These are phyloP conservation scores for Botrytis galanthina DNA, from an alignment of 2,329 filamentous ascomycete species.

Conservation along the genomic window DNA sequence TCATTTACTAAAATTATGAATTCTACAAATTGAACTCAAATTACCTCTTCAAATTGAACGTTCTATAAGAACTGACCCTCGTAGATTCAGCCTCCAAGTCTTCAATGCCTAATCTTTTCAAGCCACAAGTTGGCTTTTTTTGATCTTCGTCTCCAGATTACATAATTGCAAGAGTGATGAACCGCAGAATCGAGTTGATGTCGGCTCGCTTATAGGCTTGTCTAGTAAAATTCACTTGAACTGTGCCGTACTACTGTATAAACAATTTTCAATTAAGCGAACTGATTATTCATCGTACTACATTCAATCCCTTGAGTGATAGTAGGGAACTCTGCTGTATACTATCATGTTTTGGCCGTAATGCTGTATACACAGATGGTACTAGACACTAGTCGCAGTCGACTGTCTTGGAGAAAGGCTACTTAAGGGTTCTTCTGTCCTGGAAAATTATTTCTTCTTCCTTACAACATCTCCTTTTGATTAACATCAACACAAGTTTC, in stretches of 20 bases:
- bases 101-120: not conserved
- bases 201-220: not conserved
- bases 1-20: no score
- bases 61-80: not conserved
- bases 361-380: not conserved
- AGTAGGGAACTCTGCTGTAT: not conserved
- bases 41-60: not conserved
- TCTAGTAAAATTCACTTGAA: not conserved
- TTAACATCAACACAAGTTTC: not conserved
- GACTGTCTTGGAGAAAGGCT: not conserved
- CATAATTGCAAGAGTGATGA: not conserved
- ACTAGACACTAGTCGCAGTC: not conserved
- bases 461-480: not conserved
- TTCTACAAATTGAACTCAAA: not conserved
- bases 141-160: not conserved
- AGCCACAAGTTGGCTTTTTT: not conserved
- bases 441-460: not conserved
- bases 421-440: not conserved
- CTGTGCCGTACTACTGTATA: not conserved
- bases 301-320: no score
- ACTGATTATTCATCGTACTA: not conserved
- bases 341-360: not conserved
- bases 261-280: not conserved
- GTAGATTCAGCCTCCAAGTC: not conserved
- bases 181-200: not conserved